These are phyloP conservation scores for Eucalyptus pauciflora DNA, from an alignment of 345 rosid genomes.

Conservation along the genomic window DNA sequence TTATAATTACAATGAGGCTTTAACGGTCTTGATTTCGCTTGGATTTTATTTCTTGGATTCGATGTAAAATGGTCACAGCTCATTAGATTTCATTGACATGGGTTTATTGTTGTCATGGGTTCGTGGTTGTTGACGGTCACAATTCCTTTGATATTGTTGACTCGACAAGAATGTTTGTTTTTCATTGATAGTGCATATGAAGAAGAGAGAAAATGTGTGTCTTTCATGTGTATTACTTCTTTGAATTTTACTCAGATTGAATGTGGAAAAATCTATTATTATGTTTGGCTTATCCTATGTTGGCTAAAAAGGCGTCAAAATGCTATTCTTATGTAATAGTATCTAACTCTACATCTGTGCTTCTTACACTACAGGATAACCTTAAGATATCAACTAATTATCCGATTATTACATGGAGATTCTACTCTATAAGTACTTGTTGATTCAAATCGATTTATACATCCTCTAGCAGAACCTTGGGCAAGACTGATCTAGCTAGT, in stretches of 20 bases:
- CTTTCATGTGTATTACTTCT: neutral
- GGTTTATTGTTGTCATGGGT: neutral
- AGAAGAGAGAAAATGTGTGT: neutral
- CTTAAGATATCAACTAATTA: neutral
- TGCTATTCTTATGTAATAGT: neutral
- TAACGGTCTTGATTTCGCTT: neutral
- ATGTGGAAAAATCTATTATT: neutral
- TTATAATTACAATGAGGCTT: neutral
- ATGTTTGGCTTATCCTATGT: neutral
- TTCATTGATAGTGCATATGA: neutral
- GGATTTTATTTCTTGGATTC: neutral
- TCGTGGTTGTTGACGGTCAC: neutral
- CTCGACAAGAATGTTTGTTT: neutral
- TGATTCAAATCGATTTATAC: constrained; percentile 57
- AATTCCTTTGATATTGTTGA: neutral
- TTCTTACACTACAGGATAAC: neutral
- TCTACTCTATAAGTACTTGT: constrained; percentile 48
- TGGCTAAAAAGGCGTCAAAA: neutral
- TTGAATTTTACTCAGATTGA: neutral
- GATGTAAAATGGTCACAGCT: too few species aligned
- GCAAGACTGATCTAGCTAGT: constrained; percentile 64
- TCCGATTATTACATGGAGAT: neutral
- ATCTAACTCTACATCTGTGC: neutral
- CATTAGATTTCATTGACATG: neutral
- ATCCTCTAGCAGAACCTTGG: constrained; percentile 84